These are phyloP conservation scores for Verticillium isaacii DNA, from an alignment of 2,329 filamentous ascomycete species.

Conservation along the genomic window DNA sequence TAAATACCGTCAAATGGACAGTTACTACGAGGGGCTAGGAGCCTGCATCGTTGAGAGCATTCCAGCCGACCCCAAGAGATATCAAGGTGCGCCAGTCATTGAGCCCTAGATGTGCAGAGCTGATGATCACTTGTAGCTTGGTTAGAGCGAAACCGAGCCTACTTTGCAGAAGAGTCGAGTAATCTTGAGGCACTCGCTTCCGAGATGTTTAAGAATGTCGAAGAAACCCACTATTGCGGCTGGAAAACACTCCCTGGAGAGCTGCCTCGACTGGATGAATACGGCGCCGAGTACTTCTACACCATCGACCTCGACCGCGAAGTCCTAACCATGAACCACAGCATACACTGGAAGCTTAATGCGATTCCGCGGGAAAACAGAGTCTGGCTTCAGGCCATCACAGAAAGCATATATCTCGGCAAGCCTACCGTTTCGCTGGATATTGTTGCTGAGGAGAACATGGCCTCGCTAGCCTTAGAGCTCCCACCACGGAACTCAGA, in stretches of 20 bases:
- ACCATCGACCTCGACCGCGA: slow-evolving; percentile 13
- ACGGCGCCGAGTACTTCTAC: slow-evolving; percentile 6
- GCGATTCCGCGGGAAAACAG: slow-evolving; percentile 12
- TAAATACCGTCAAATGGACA: slow-evolving; percentile 1
- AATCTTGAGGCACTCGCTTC: too few species aligned
- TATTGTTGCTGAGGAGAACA: slow-evolving; percentile 6
- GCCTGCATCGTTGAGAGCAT: too few species aligned
- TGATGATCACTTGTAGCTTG: too few species aligned
- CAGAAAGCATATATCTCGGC: slow-evolving; percentile 4
- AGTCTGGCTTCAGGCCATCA: slow-evolving; percentile 7
- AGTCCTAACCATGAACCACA: slow-evolving; percentile 13
- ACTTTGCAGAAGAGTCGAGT: too few species aligned
- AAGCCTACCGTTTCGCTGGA: slow-evolving; percentile 10
- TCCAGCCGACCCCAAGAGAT: too few species aligned
- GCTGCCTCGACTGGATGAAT: slow-evolving; percentile 1
- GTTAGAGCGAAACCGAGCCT: too few species aligned
- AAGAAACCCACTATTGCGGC: neutral
- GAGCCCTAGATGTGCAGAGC: too few species aligned
- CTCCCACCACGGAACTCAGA: slow-evolving; percentile 3
- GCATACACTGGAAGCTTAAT: slow-evolving; percentile 13
- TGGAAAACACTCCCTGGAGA: slow-evolving; percentile 4
- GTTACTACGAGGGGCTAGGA: neutral
- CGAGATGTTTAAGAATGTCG: too few species aligned
- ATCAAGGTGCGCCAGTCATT: too few species aligned
- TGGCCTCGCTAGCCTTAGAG: slow-evolving; percentile 9